These are phyloP conservation scores for Ballota nigra DNA, from an alignment of 257 asterid genomes.

Conservation along the genomic window DNA sequence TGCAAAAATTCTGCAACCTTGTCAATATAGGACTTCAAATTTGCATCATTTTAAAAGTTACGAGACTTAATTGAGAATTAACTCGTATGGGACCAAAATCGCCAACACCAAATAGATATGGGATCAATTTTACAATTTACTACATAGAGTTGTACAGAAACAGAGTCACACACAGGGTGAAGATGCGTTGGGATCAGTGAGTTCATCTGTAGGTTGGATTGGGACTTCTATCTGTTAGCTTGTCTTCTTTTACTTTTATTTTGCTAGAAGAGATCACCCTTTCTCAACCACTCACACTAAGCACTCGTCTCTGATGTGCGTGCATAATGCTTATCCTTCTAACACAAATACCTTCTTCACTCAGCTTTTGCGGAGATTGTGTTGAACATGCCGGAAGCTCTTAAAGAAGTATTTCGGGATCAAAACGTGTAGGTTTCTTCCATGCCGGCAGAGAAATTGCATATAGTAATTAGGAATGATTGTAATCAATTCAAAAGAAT, in stretches of 20 bases:
- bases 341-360: not conserved
- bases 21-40: not conserved
- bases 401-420: constrained; percentile 50
- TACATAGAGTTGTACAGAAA: not conserved
- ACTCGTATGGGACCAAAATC: not conserved
- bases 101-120: not conserved
- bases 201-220: constrained; percentile 49
- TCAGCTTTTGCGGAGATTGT: constrained; percentile 96
- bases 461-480: constrained; percentile 10
- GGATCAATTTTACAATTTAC: not conserved
- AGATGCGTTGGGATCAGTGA: constrained; percentile 55
- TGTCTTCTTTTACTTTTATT: not conserved
- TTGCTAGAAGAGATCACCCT: not conserved
- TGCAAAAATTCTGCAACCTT: not conserved
- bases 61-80: not conserved
- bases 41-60: not conserved
- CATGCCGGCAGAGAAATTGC: not conserved
- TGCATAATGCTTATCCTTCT: not conserved
- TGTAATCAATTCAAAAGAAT: constrained; percentile 1
- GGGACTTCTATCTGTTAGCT: not conserved
- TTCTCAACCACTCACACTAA: not conserved
- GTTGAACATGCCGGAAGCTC: constrained; percentile 67
- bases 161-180: constrained; percentile 30
- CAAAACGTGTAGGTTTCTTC: constrained; percentile 31
- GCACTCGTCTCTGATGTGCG: not conserved